Evolutionary conservation across 164 flowering plant species (phyloP), one percentile per base, ranked within the genome.

Genomic region (Chloranthus sessilifolius): DNA sequence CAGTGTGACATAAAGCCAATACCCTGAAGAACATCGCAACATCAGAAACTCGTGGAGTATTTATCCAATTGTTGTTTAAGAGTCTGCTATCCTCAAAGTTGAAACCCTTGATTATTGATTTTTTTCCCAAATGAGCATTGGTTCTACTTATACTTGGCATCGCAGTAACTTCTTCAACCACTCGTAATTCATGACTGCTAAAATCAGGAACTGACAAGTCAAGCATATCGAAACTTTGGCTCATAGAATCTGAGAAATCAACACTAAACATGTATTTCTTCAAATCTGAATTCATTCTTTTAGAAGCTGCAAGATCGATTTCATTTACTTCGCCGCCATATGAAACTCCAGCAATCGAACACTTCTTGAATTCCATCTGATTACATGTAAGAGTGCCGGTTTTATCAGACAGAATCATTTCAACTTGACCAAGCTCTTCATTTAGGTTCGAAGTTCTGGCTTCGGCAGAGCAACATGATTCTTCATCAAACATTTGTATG

Each of bases 381-480:
- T 85, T 85, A 62, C 89, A 82, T 33, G 95, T 85, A 60, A 85
- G 66, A 12, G 89, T 85, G 34, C 95, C 95, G 0, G 95, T 85
- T 59, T 85, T 85, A 59, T 85, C 95, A 7, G 95, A 80, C 16
- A 85, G 74, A 36, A 85, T 79, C 11, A 78, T 82, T 48, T 80
- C 79, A 31, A 85, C 95, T 61, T 80, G 85, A 40, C 95, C 95
- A 38, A 85, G 87, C 56, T 85, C 95, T 62, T 85, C 95, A 55
- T 85, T 85, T 53, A 85, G 62, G 60, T 85, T 85, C 22, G 95
- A 85, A 20, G 95, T 85, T 7, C 88, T 77, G 9, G 89, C 82
- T 21, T 57, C 65, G 4, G 82, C 85, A 9, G 87, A 78, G 63
- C 66, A 71, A 52, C 73, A 71, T 15, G 75, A 34, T 47, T 70